Conservation (phyloP, 495 filamentous ascomycete genomes). For the Trichoderma asperelloides region DNA sequence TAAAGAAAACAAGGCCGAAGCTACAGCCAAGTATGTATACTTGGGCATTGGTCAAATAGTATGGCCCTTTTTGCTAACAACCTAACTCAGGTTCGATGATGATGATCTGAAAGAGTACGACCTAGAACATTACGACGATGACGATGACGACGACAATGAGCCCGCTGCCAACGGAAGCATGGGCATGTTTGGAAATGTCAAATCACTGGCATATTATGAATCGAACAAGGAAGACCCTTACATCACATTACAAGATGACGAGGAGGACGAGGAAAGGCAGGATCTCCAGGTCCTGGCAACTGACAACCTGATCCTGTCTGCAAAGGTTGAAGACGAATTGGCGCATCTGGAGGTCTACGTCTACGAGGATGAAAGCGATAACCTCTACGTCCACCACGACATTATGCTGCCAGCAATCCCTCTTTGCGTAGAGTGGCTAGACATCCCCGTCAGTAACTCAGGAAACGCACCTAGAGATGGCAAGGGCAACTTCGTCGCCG, state of each 20-base stretch:
- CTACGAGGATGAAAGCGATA: constrained; percentile 88
- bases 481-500: constrained; percentile 78
- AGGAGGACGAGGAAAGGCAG: constrained; percentile 82
- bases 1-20: constrained; percentile 7
- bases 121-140: constrained; percentile 86
- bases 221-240: constrained; percentile 92
- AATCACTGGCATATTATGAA: constrained; percentile 84
- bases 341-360: constrained; percentile 96
- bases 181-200: constrained; percentile 92
- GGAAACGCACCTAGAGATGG: constrained; percentile 44
- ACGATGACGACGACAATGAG: constrained; percentile 55
- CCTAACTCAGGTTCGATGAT: constrained; percentile 42
- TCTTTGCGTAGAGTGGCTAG: constrained; percentile 90
- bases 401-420: constrained; percentile 98
- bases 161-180: constrained; percentile 53
- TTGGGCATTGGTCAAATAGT: constrained; percentile 5
- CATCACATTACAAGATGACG: constrained; percentile 76
- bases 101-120: constrained; percentile 93
- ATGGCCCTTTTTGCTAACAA: neutral
- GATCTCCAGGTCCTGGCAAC: constrained; percentile 87
- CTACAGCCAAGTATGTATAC: constrained; percentile 27
- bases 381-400: constrained; percentile 98
- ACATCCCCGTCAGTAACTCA: constrained; percentile 70
- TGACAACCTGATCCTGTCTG: constrained; percentile 85
- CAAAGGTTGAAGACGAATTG: constrained; percentile 93